These are phyloP conservation scores for Lanmaoa pseudosensibilis DNA, from an alignment of 768 basidiomycete genomes.

Conservation along the genomic window DNA sequence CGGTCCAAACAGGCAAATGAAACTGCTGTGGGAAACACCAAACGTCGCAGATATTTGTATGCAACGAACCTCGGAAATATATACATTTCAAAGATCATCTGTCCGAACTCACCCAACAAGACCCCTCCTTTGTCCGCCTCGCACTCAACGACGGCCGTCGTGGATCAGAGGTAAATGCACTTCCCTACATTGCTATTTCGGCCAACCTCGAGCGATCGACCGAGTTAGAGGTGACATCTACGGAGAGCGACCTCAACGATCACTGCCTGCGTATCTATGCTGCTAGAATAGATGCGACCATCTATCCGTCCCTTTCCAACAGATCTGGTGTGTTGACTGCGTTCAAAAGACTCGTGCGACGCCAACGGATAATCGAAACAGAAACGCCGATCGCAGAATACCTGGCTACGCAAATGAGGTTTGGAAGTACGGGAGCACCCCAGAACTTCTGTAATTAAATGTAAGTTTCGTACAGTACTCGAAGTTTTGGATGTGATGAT, in stretches of 20 bases:
- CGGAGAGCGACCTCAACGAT: neutral
- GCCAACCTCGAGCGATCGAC: neutral
- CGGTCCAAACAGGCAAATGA: neutral
- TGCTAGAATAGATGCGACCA: neutral
- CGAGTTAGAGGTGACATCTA: too few species aligned
- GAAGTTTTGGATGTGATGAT: too few species aligned
- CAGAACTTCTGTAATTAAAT: too few species aligned
- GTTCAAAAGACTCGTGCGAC: neutral
- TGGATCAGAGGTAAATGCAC: neutral
- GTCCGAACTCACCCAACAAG: neutral
- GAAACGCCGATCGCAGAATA: neutral
- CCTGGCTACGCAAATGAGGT: neutral
- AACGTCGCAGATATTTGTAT: constrained; percentile 9
- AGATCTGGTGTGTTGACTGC: neutral
- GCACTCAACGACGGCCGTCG: neutral
- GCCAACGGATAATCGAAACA: neutral
- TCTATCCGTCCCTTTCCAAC: neutral
- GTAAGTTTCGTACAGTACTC: too few species aligned
- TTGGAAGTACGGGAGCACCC: neutral
- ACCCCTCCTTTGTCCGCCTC: neutral
- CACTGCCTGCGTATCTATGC: neutral
- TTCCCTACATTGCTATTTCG: neutral
- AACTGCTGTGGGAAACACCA: neutral
- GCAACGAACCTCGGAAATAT: neutral
- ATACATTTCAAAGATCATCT: neutral